Percentiles rank a stretch among this genome's conserved stretches.
Conservation (phyloP, 352 stramenopile species). For the Phytophthora pseudosyringae region DNA sequence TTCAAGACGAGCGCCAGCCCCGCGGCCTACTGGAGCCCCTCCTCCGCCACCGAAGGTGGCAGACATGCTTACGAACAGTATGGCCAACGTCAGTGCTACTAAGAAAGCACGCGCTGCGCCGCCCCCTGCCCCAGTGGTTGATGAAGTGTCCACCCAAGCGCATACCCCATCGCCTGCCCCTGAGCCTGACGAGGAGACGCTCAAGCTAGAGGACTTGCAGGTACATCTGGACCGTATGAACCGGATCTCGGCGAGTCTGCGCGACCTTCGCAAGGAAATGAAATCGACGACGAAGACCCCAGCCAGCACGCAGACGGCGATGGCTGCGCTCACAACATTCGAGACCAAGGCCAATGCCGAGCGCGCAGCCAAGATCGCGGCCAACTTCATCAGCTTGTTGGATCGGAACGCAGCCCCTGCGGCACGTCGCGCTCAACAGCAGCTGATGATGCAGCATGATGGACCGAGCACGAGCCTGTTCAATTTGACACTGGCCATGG, state of each 20-base stretch:
- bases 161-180: slow-evolving; percentile 2
- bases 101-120: slow-evolving; percentile 26
- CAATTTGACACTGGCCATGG: slow-evolving; percentile 62
- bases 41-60: slow-evolving; percentile 38
- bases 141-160: not conserved
- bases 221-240: slow-evolving; percentile 82
- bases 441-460: slow-evolving; percentile 31
- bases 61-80: slow-evolving; percentile 39
- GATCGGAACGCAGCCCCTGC: slow-evolving; percentile 44
- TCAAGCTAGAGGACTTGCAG: slow-evolving; percentile 72
- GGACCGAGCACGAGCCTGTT: slow-evolving; percentile 47
- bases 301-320: slow-evolving; percentile 51
- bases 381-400: slow-evolving; percentile 59
- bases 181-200: slow-evolving; percentile 36
- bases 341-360: slow-evolving; percentile 65
- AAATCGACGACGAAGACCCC: slow-evolving; percentile 46
- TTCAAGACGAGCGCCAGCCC: slow-evolving; percentile 24
- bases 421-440: slow-evolving; percentile 40
- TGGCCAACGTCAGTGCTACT: slow-evolving; percentile 31
- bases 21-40: slow-evolving; percentile 23
- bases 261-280: slow-evolving; percentile 53
- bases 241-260: slow-evolving; percentile 67
- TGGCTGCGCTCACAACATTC: slow-evolving; percentile 57
- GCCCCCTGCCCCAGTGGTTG: slow-evolving; percentile 15
- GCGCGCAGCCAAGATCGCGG: slow-evolving; percentile 60